A percentile compares a stretch with the other conserved stretches of the same genome.
These are phyloP conservation scores for Fusarium sublunatum DNA, from an alignment of 2,329 filamentous ascomycete species.

Conservation along the genomic window DNA sequence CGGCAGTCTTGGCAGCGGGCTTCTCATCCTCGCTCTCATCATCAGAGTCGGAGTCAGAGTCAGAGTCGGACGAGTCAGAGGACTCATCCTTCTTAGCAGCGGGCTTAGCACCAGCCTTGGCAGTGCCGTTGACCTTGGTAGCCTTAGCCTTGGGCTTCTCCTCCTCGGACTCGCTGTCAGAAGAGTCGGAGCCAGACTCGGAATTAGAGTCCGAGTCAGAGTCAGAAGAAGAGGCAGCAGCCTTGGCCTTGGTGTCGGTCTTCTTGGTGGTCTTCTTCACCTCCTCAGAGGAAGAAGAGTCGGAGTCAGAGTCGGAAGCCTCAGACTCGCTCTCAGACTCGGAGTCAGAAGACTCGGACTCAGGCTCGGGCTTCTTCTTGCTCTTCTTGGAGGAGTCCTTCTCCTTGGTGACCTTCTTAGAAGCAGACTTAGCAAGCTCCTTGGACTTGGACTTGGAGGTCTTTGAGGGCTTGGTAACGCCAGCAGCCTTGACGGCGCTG, in stretches of 20 bases:
- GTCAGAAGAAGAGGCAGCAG: constrained; percentile 44
- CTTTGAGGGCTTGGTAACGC: constrained; percentile 74
- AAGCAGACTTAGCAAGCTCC: constrained; percentile 71
- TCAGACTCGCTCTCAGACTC: constrained; percentile 56
- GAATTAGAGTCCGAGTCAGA: constrained; percentile 50
- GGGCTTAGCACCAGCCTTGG: constrained; percentile 42
- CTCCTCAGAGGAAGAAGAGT: constrained; percentile 49
- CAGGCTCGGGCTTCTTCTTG: constrained; percentile 58
- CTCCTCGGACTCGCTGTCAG: constrained; percentile 50
- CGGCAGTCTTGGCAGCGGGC: constrained; percentile 44
- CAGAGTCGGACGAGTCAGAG: constrained; percentile 52
- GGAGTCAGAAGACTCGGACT: constrained; percentile 55
- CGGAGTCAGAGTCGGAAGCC: constrained; percentile 52
- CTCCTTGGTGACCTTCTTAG: constrained; percentile 62
- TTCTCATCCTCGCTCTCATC: constrained; percentile 54
- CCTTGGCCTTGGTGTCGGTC: constrained; percentile 48
- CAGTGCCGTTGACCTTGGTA: constrained; percentile 44
- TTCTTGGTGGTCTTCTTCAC: constrained; percentile 55
- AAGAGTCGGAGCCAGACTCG: constrained; percentile 50
- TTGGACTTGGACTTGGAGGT: constrained; percentile 75
- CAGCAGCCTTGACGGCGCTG: constrained; percentile 71
- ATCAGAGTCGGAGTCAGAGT: constrained; percentile 51
- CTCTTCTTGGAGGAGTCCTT: constrained; percentile 62
- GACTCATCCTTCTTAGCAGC: constrained; percentile 42
- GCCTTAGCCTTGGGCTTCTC: constrained; percentile 50